phyloP scores from a whole-genome alignment of 805 yeast genomes.

The Teunomyces gatunensis region DNA sequence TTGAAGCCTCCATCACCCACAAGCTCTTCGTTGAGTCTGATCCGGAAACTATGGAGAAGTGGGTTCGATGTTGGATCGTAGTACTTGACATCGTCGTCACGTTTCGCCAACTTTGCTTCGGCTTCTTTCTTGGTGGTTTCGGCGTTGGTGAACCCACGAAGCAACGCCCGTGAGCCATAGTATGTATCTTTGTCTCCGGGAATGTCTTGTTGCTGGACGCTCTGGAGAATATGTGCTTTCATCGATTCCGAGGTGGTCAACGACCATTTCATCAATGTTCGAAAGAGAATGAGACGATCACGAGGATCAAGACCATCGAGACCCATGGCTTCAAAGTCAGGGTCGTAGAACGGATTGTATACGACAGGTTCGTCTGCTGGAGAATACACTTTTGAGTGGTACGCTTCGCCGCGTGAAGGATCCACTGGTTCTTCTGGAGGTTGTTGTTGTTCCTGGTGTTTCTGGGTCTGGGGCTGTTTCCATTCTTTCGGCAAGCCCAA shows the following conservation, averaged over 20 bases:
- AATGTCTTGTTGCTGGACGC: constrained; percentile 29
- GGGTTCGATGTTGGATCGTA: constrained; percentile 42
- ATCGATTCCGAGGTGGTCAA: constrained; percentile 30
- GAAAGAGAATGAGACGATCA: constrained; percentile 36
- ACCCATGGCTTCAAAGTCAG: constrained; percentile 32
- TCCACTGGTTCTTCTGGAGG: constrained; percentile 21
- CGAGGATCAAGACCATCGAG: constrained; percentile 30
- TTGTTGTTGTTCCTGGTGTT: constrained; percentile 2
- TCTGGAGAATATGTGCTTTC: constrained; percentile 21
- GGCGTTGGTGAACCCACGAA: constrained; percentile 34
- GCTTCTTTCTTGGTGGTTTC: constrained; percentile 30
- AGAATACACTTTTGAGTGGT: constrained; percentile 5
- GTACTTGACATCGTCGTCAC: constrained; percentile 25
- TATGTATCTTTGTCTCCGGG: constrained; percentile 39
- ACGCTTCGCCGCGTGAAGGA: constrained; percentile 19
- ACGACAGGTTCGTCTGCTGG: not conserved
- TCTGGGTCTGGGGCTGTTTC: constrained; percentile 21
- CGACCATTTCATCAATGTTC: constrained; percentile 37
- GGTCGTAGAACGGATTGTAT: constrained; percentile 21
- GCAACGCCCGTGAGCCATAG: constrained; percentile 33
- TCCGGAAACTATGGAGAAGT: constrained; percentile 26
- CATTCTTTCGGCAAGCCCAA: constrained; percentile 42
- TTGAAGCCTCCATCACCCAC: constrained; percentile 41
- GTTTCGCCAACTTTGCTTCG: constrained; percentile 27
- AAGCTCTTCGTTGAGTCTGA: constrained; percentile 34